Conservation (phyloP, 2,329 filamentous ascomycete species). For the Aureobasidium lini region DNA sequence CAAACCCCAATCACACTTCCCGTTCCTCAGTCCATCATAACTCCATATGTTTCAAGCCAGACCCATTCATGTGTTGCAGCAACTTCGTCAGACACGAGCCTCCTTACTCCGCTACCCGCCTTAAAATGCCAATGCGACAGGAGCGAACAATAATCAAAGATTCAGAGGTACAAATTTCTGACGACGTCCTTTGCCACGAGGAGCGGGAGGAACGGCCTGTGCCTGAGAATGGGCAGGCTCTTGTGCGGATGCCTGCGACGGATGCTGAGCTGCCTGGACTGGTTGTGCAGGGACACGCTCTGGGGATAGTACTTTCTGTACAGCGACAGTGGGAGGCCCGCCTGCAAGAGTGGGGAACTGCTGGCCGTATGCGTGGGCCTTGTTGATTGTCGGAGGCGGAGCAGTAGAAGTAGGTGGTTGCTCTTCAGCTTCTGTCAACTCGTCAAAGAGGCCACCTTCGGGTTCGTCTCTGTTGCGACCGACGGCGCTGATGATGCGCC, state of each 20-base stretch:
- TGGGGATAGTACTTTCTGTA: neutral
- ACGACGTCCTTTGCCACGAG: conserved; percentile 3
- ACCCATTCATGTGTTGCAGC: no score
- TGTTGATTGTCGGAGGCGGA: conserved; percentile 3
- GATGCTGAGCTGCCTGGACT: neutral
- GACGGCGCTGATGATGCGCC: conserved; percentile 57
- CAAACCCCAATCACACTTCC: no score
- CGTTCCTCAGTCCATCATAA: no score
- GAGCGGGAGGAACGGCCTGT: neutral
- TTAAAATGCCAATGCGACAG: neutral
- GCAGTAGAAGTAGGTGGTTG: neutral
- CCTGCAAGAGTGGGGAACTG: conserved; percentile 5
- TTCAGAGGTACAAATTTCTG: conserved; percentile 10
- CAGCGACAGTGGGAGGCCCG: neutral
- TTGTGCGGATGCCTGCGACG: neutral
- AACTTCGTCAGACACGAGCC: neutral
- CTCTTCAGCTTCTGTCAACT: conserved; percentile 17
- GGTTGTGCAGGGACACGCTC: neutral
- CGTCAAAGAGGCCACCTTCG: conserved; percentile 25
- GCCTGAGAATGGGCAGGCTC: neutral
- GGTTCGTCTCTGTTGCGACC: conserved; percentile 32
- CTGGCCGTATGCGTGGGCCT: conserved; percentile 7
- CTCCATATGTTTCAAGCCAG: no score
- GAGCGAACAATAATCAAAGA: neutral
- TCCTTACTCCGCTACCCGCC: neutral